Conservation (phyloP, 495 filamentous ascomycete species). For the Daldinia caldariorum region DNA sequence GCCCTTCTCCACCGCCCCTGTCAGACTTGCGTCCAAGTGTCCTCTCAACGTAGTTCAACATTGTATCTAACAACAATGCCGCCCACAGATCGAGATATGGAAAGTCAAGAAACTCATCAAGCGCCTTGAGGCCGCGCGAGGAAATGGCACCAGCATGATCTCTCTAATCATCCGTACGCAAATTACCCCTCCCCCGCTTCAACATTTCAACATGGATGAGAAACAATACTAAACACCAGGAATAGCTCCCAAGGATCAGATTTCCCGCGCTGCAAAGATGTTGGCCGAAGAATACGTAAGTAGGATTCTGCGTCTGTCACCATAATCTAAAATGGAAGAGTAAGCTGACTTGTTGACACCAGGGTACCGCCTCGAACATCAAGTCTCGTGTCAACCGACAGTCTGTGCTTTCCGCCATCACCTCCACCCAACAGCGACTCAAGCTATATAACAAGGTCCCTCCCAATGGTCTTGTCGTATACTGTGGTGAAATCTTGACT, state of each 20-base stretch:
- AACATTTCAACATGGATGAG: neutral
- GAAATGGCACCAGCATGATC: slow-evolving; percentile 98
- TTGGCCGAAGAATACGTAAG: slow-evolving; percentile 99
- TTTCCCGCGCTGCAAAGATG: slow-evolving; percentile 97
- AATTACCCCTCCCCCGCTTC: slow-evolving; percentile 42
- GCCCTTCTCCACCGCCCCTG: slow-evolving; percentile 1
- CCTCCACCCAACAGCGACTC: slow-evolving; percentile 96
- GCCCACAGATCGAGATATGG: slow-evolving; percentile 73
- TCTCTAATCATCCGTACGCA: slow-evolving; percentile 93
- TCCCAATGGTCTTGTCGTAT: slow-evolving; percentile 95
- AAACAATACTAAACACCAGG: slow-evolving; percentile 24
- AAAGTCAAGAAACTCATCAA: slow-evolving; percentile 98
- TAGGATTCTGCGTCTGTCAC: slow-evolving; percentile 27
- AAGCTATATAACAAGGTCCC: slow-evolving; percentile 99
- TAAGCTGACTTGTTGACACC: slow-evolving; percentile 44
- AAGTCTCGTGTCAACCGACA: slow-evolving; percentile 99
- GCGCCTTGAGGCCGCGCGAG: slow-evolving; percentile 88
- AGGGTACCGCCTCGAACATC: slow-evolving; percentile 98
- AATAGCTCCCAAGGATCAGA: slow-evolving; percentile 93
- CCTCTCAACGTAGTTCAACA: slow-evolving; percentile 17
- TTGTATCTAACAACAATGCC: slow-evolving; percentile 25
- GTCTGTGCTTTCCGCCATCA: slow-evolving; percentile 96
- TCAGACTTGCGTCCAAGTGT: slow-evolving; percentile 17
- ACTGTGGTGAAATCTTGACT: slow-evolving; percentile 99
- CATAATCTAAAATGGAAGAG: neutral